These are phyloP conservation scores for Lecanicillium sp. DNA, from an alignment of 2,329 filamentous ascomycete species.

Conservation along the genomic window DNA sequence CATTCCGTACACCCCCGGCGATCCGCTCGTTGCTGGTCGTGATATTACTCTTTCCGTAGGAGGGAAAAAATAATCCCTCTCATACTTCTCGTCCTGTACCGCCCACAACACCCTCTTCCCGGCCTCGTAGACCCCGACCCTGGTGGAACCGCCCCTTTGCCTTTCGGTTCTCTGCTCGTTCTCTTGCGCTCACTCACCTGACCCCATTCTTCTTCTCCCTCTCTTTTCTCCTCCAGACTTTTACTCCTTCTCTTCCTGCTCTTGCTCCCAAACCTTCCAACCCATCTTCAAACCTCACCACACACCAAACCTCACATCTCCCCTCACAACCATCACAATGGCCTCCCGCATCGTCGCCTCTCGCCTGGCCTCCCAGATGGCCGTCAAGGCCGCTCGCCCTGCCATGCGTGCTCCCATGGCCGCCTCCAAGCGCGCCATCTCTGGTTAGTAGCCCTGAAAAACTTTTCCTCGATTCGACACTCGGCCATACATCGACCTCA, in stretches of 20 bases:
- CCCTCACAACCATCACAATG: slow-evolving; percentile 60
- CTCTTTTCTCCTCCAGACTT: slow-evolving; percentile 18
- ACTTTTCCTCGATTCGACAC: slow-evolving; percentile 13
- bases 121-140: slow-evolving; percentile 8
- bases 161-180: slow-evolving; percentile 9
- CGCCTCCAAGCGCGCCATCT: slow-evolving; percentile 68
- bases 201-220: slow-evolving; percentile 18
- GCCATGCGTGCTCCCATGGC: slow-evolving; percentile 56
- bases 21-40: slow-evolving; percentile 4
- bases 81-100: too few relatives aligned
- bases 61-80: too few relatives aligned
- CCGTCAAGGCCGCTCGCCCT: slow-evolving; percentile 70
- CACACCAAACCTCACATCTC: slow-evolving; percentile 29
- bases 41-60: slow-evolving; percentile 6
- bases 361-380: slow-evolving; percentile 69
- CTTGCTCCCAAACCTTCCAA: slow-evolving; percentile 14
- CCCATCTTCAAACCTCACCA: slow-evolving; percentile 11
- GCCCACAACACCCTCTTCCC: not conserved
- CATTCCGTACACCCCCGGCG: slow-evolving; percentile 7
- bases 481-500: slow-evolving; percentile 1
- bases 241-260: slow-evolving; percentile 18
- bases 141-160: slow-evolving; percentile 11
- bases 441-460: slow-evolving; percentile 47
- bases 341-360: slow-evolving; percentile 70
- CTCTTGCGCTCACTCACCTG: slow-evolving; percentile 9